phyloP scores from a whole-genome alignment of 2,329 filamentous ascomycete species.

The Penicillium sp. region DNA sequence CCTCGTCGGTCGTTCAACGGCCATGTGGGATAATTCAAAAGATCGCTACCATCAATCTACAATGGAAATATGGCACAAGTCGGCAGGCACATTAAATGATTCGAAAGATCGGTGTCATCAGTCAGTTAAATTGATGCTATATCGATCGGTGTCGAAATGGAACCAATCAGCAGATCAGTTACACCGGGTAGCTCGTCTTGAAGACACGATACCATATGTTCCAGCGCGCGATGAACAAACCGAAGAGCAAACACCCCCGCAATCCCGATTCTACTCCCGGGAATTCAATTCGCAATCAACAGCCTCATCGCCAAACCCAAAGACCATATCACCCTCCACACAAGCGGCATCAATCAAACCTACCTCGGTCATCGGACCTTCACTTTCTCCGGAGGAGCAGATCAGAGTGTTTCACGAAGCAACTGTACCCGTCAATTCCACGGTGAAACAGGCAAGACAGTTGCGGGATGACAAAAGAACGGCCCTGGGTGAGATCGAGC shows the following conservation, averaged over 20 bases:
- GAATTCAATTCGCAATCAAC: neutral
- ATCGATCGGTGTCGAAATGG: slow-evolving; percentile 7
- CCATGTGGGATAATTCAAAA: slow-evolving; percentile 9
- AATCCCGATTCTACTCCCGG: slow-evolving; percentile 1
- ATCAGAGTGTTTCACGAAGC: slow-evolving; percentile 4
- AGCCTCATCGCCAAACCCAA: neutral
- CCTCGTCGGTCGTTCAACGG: slow-evolving; percentile 7
- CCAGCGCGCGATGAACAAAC: neutral
- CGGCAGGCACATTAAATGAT: slow-evolving; percentile 6
- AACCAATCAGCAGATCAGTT: slow-evolving; percentile 10
- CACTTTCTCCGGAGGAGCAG: slow-evolving; percentile 6
- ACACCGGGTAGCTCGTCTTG: neutral
- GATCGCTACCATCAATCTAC: slow-evolving; percentile 9
- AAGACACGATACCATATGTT: neutral
- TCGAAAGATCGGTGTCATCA: slow-evolving; percentile 10
- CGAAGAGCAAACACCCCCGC: neutral
- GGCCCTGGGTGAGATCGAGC: slow-evolving; percentile 17
- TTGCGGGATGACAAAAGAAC: slow-evolving; percentile 6
- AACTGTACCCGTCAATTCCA: slow-evolving; percentile 3
- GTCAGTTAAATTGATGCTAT: slow-evolving; percentile 7
- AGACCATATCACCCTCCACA: neutral
- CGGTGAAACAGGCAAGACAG: slow-evolving; percentile 4
- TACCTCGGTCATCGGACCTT: neutral
- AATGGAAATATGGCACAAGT: slow-evolving; percentile 11
- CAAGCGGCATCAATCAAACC: neutral